Base-by-base conservation (phyloP, 495 filamentous ascomycete species). In the Penicillium simplicissimum region DNA sequence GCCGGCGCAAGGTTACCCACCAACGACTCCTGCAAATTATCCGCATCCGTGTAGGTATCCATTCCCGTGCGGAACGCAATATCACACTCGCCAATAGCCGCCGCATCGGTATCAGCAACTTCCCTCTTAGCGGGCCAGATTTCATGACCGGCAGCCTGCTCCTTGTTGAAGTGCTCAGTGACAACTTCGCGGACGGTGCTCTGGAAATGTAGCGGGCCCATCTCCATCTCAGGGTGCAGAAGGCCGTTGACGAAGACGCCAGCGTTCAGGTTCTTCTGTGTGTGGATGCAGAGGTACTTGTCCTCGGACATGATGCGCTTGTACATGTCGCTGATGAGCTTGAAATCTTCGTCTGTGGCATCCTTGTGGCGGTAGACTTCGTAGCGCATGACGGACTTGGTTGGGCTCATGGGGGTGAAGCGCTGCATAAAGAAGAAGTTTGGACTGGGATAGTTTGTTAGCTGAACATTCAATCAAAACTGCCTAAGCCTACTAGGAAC, bases 341-440 rank as follows among this genome's bases (percentile, higher is more conserved):
- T 61, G 65, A 81, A 81, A 4, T 74, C 70, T 35, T 78, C 76
- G n/a, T 81, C 78, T 1, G 72, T 68, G 17, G 75, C 64, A 43
- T 78, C 63, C 63, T 79, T 81, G 70, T 81, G 74, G 28, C 79
- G 74, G 63, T 74, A 82, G 48, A 82, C 77, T 59, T 83, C 75
- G 56, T 82, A 81, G 38, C 76, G 64, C 66, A 83, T 79, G 0
- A 65, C 66, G 14, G 65, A 73, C 19, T 67, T 73, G 8, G 64
- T 74, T 0, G 78, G 70, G 25, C 67, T 68, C 35, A 57, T 68
- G 37, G 81, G 81, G 2, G 81, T 66, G 61, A 81, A 74, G 1
- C 77, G 69, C 63, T 79, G 77, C 55, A 81, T 78, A 68, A 76
- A 81, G 69, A 81, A 82, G 73, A 80, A 80, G 63, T 81, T 71